A percentile compares a stretch with the other conserved stretches of the same genome.
Conservation (phyloP, 75 land plant species). For the Pinus albicaulis region DNA sequence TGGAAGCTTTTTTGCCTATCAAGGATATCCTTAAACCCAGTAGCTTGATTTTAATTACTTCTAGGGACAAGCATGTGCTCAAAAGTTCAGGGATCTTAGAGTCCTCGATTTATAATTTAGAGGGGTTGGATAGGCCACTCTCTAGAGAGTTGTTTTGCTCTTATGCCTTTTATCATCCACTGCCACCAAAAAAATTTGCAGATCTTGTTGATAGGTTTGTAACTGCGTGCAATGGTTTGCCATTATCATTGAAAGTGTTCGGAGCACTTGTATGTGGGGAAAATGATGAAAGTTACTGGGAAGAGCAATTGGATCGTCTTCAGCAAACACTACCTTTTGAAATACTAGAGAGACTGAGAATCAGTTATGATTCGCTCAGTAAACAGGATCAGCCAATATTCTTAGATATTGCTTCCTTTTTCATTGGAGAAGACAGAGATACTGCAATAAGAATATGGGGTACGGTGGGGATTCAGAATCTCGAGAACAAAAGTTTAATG, state of each 20-base stretch:
- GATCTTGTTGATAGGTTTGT: neutral
- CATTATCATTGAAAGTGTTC: neutral
- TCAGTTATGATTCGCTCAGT: neutral
- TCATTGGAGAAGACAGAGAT: slow-evolving; percentile 1
- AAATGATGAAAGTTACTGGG: neutral
- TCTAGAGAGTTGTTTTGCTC: neutral
- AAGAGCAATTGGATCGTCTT: neutral
- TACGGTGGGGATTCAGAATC: neutral
- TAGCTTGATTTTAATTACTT: neutral
- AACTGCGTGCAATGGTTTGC: neutral
- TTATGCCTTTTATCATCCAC: neutral
- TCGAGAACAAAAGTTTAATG: neutral
- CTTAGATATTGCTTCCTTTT: neutral
- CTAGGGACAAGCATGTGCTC: neutral
- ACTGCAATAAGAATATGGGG: neutral
- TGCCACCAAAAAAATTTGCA: neutral
- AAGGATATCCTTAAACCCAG: neutral
- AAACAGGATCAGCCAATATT: neutral
- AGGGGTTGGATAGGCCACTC: neutral
- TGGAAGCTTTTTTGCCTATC: neutral
- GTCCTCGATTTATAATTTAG: neutral
- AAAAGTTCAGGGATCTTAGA: neutral
- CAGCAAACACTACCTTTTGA: neutral
- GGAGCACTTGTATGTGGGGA: neutral
- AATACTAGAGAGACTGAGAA: neutral